A percentile compares a stretch with the other conserved stretches of the same genome.
Conservation (phyloP, 371 early-diverging fungal species). For the Lichtheimia hyalospora region DNA sequence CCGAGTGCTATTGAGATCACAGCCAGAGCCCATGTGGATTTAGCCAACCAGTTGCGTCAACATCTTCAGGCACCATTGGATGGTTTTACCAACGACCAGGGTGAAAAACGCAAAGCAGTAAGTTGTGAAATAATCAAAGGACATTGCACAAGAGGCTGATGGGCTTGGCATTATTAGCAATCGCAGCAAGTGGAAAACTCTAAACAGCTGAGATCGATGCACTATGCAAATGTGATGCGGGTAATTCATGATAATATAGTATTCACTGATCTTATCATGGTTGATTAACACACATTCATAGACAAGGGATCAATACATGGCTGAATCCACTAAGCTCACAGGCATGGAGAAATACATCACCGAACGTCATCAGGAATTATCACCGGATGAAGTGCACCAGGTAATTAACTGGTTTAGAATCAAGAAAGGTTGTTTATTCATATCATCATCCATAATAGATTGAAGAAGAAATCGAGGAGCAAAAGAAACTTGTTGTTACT, state of each 20-base stretch:
- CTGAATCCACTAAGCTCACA: constrained; percentile 17
- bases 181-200: constrained; percentile 41
- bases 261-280: background rate
- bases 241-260: constrained; percentile 13
- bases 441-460: constrained; percentile 7
- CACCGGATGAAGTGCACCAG: constrained; percentile 14
- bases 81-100: constrained; percentile 22
- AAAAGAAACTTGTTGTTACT: constrained; percentile 1
- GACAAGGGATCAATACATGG: constrained; percentile 16
- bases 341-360: constrained; percentile 19
- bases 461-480: constrained; percentile 16
- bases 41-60: constrained; percentile 27
- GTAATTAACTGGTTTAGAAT: constrained; percentile 11
- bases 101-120: constrained; percentile 20
- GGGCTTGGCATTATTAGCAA: constrained; percentile 22
- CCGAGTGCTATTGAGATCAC: constrained; percentile 30
- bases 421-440: background rate
- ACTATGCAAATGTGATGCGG: constrained; percentile 35
- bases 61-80: constrained; percentile 22
- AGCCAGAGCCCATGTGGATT: constrained; percentile 27
- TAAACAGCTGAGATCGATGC: constrained; percentile 31
- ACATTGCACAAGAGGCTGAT: background rate
- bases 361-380: constrained; percentile 4
- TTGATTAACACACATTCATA: background rate
- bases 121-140: background rate